Evolutionary conservation across 2,329 filamentous ascomycete species (phyloP).

Genomic region (Teratosphaeria zuluensis): DNA sequence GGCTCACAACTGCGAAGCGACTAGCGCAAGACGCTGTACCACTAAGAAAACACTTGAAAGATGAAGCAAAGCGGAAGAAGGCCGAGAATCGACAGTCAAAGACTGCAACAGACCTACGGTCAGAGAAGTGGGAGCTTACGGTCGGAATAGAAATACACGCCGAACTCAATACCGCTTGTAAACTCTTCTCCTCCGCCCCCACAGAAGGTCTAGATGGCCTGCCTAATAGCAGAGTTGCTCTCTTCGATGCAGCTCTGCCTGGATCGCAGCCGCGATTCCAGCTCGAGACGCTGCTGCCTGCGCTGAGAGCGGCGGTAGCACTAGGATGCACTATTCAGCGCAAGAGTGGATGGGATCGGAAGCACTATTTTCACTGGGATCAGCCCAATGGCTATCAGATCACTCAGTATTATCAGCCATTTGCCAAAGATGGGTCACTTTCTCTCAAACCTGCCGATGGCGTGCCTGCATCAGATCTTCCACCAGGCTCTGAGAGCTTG

Average conservation of each 20-base stretch:
- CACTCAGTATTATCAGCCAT: slow-evolving; percentile 78
- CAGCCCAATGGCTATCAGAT: slow-evolving; percentile 96
- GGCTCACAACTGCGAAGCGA: slow-evolving; percentile 10
- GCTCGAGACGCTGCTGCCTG: slow-evolving; percentile 70
- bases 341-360: slow-evolving; percentile 80
- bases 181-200: slow-evolving; percentile 64
- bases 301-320: slow-evolving; percentile 79
- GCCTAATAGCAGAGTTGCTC: slow-evolving; percentile 70
- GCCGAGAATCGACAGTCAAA: slow-evolving; percentile 10
- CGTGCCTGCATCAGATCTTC: slow-evolving; percentile 61
- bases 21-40: slow-evolving; percentile 21
- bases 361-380: slow-evolving; percentile 99
- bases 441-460: slow-evolving; percentile 65
- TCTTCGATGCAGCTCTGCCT: slow-evolving; percentile 82
- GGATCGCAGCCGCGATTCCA: slow-evolving; percentile 84
- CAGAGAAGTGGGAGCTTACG: slow-evolving; percentile 74
- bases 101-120: slow-evolving; percentile 9
- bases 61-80: slow-evolving; percentile 29
- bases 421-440: slow-evolving; percentile 61
- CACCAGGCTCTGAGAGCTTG: slow-evolving; percentile 51
- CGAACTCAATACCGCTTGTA: slow-evolving; percentile 78
- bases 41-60: slow-evolving; percentile 32
- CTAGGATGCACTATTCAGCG: slow-evolving; percentile 69
- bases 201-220: slow-evolving; percentile 10
- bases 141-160: slow-evolving; percentile 97